phyloP scores from a whole-genome alignment of 768 basidiomycete genomes.

The Lactifluus subvellereus region DNA sequence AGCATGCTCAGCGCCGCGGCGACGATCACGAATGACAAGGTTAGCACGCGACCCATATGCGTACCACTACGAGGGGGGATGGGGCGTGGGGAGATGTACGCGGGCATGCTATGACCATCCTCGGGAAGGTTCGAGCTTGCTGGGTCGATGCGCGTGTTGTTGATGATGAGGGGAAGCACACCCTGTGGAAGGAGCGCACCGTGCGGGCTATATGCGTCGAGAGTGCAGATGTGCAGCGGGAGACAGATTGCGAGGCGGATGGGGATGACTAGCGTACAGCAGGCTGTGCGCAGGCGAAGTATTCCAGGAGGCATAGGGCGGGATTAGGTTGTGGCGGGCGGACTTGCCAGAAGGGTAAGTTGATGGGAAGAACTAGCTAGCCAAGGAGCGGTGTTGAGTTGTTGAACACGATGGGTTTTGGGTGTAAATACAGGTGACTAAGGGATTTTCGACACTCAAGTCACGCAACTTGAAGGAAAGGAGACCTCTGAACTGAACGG shows the following conservation, averaged over 20 bases:
- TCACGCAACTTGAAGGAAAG: too few species aligned
- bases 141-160: not conserved
- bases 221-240: conserved; percentile 20
- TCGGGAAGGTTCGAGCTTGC: not conserved
- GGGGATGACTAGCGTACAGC: conserved; percentile 20
- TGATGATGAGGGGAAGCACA: not conserved
- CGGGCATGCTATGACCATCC: not conserved
- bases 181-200: conserved; percentile 3
- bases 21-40: conserved; percentile 13
- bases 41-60: conserved; percentile 8
- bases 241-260: conserved; percentile 22
- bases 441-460: too few species aligned
- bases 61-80: not conserved
- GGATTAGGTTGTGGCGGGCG: conserved; percentile 1
- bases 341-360: not conserved
- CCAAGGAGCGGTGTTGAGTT: too few species aligned
- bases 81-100: conserved; percentile 6
- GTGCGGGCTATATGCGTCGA: conserved; percentile 16
- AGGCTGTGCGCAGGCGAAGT: conserved; percentile 16
- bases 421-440: too few species aligned
- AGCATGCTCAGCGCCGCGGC: conserved; percentile 12
- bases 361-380: not conserved
- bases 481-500: too few species aligned
- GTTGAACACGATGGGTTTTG: too few species aligned
- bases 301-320: conserved; percentile 13